Evolutionary conservation across 805 yeast genomes (phyloP).

Genomic region (Zygotorulaspora florentina): DNA sequence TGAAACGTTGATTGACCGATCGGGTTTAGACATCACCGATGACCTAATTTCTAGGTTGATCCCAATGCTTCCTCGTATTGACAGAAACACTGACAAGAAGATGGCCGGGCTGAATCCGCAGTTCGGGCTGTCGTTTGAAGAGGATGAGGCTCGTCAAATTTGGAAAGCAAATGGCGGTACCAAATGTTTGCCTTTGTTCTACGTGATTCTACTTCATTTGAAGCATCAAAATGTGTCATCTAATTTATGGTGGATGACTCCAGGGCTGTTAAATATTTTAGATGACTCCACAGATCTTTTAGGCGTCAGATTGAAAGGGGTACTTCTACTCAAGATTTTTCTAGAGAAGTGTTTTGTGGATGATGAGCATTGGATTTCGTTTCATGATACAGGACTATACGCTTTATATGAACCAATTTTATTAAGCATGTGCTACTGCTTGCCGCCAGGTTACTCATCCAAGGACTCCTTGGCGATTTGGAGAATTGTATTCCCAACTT

Average conservation of each 20-base stretch:
- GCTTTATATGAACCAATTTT: constrained; percentile 26
- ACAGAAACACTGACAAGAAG: constrained; percentile 1
- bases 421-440: constrained; percentile 24
- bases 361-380: constrained; percentile 20
- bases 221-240: constrained; percentile 21
- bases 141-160: constrained; percentile 18
- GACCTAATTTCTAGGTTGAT: constrained; percentile 10
- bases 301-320: constrained; percentile 26
- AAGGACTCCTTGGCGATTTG: constrained; percentile 17
- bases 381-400: constrained; percentile 26
- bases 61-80: constrained; percentile 13
- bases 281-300: constrained; percentile 29
- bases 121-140: constrained; percentile 17
- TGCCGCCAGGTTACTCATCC: constrained; percentile 28
- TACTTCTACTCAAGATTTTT: constrained; percentile 19
- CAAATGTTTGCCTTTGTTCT: constrained; percentile 25
- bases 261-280: constrained; percentile 31
- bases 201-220: constrained; percentile 19
- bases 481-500: constrained; percentile 22
- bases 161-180: constrained; percentile 29
- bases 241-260: constrained; percentile 34
- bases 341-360: constrained; percentile 17
- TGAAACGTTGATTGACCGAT: neutral
- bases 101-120: constrained; percentile 34
- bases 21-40: constrained; percentile 2